phyloP scores from a whole-genome alignment of 768 basidiomycete genomes.

The Arthromyces matolae region DNA sequence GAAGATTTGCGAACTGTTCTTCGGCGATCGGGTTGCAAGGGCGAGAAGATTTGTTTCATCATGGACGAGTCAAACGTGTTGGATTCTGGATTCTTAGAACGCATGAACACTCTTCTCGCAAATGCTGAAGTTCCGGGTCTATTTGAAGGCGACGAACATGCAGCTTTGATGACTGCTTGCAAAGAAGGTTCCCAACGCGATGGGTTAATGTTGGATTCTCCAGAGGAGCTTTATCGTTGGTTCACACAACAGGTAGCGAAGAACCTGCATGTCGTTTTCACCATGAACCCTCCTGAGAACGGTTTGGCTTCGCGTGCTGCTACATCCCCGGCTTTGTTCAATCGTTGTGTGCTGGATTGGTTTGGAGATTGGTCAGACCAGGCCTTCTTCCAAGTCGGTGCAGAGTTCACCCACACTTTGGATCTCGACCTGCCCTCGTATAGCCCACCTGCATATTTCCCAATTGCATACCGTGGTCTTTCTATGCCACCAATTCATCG shows the following conservation, averaged over 20 bases:
- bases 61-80: slow-evolving; percentile 99
- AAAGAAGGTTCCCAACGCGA: slow-evolving; percentile 99
- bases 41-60: slow-evolving; percentile 99
- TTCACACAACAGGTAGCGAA: slow-evolving; percentile 98
- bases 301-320: slow-evolving; percentile 94
- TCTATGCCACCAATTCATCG: slow-evolving; percentile 87
- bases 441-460: slow-evolving; percentile 77
- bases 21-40: slow-evolving; percentile 94
- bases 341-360: slow-evolving; percentile 99
- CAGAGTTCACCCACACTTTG: slow-evolving; percentile 92
- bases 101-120: slow-evolving; percentile 99
- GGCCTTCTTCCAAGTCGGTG: slow-evolving; percentile 96
- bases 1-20: slow-evolving; percentile 95
- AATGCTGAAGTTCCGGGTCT: slow-evolving; percentile 99
- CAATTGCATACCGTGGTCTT: slow-evolving; percentile 81
- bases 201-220: slow-evolving; percentile 96
- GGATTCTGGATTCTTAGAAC: slow-evolving; percentile 96
- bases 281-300: slow-evolving; percentile 97
- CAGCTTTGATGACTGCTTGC: slow-evolving; percentile 97
- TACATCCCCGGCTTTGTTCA: slow-evolving; percentile 96
- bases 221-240: slow-evolving; percentile 97
- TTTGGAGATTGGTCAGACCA: slow-evolving; percentile 99
- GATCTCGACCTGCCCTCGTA: slow-evolving; percentile 89
- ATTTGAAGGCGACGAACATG: slow-evolving; percentile 99
- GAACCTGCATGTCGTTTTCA: slow-evolving; percentile 98